Percentiles rank a stretch among this genome's conserved stretches.
These are phyloP conservation scores for Penicillium coprophilum DNA, from an alignment of 495 filamentous ascomycete species.

Conservation along the genomic window DNA sequence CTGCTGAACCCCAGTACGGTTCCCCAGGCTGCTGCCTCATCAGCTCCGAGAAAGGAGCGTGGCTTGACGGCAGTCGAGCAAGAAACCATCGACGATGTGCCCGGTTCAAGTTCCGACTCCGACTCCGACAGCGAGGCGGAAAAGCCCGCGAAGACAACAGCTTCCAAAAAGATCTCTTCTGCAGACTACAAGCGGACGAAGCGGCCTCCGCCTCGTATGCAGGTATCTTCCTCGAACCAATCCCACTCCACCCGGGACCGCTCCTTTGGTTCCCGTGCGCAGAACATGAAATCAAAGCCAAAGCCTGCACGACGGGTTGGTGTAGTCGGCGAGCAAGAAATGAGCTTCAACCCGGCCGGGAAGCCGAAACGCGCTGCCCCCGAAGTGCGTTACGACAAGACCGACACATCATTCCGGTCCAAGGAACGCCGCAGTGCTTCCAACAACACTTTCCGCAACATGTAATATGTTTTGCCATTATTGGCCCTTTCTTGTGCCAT, in stretches of 20 bases:
- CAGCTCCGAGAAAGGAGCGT: slow-evolving; percentile 40
- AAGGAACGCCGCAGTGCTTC: slow-evolving; percentile 55
- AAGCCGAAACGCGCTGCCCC: slow-evolving; percentile 49
- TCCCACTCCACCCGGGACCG: slow-evolving; percentile 47
- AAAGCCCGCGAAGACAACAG: slow-evolving; percentile 32
- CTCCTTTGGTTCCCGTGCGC: slow-evolving; percentile 70
- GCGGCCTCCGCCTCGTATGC: slow-evolving; percentile 59
- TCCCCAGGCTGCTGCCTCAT: slow-evolving; percentile 19
- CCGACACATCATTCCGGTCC: slow-evolving; percentile 30
- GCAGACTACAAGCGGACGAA: slow-evolving; percentile 43
- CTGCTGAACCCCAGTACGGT: slow-evolving; percentile 79
- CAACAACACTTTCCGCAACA: slow-evolving; percentile 52
- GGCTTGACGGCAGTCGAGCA: slow-evolving; percentile 69
- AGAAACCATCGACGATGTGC: slow-evolving; percentile 54
- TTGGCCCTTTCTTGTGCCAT: slow-evolving; percentile 3
- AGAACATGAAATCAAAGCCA: slow-evolving; percentile 49
- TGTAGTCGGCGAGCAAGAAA: slow-evolving; percentile 77
- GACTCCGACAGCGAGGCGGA: slow-evolving; percentile 40
- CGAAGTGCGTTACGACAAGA: slow-evolving; percentile 32
- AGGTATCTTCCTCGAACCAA: slow-evolving; percentile 53
- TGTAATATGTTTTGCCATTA: slow-evolving; percentile 33
- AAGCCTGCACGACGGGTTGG: slow-evolving; percentile 49
- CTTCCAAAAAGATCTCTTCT: slow-evolving; percentile 62
- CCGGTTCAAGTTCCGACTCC: slow-evolving; percentile 46
- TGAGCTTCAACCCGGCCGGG: slow-evolving; percentile 75